A percentile compares a stretch with the other conserved stretches of the same genome.
Conservation (phyloP, 2,329 filamentous ascomycete genomes). For the Exserohilum rostratum region DNA sequence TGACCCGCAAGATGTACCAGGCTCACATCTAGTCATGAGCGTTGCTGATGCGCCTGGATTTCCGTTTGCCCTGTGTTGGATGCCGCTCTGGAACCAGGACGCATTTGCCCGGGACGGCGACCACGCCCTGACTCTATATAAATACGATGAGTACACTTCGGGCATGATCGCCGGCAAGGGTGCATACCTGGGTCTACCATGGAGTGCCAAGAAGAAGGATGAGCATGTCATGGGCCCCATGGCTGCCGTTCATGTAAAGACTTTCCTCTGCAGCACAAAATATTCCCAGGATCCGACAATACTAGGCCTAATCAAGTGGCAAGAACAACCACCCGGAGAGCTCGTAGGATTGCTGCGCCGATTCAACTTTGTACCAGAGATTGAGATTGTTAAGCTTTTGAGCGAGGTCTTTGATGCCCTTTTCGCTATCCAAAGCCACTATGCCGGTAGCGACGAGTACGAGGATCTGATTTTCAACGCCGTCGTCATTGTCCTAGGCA, state of each 20-base stretch:
- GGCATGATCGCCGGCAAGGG: constrained; percentile 75
- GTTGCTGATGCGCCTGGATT: constrained; percentile 84
- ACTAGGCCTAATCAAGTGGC: constrained; percentile 85
- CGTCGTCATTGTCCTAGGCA: constrained; percentile 85
- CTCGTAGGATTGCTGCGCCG: constrained; percentile 77
- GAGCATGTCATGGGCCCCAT: constrained; percentile 76
- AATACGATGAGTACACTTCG: constrained; percentile 88
- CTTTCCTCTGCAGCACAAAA: constrained; percentile 90
- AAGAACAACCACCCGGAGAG: constrained; percentile 72
- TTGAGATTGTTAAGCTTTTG: constrained; percentile 94
- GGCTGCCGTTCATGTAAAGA: constrained; percentile 78
- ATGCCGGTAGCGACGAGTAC: constrained; percentile 88
- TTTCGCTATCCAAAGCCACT: constrained; percentile 88
- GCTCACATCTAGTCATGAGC: constrained; percentile 86
- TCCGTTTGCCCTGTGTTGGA: constrained; percentile 89
- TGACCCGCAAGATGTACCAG: constrained; percentile 77
- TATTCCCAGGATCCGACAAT: constrained; percentile 93
- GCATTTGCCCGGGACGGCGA: constrained; percentile 87
- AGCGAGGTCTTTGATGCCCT: constrained; percentile 88
- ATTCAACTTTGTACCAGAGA: constrained; percentile 92
- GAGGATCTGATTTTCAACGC: constrained; percentile 93
- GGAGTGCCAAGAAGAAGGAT: constrained; percentile 77
- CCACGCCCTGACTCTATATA: constrained; percentile 83
- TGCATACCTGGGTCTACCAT: constrained; percentile 84
- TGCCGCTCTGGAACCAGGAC: constrained; percentile 90